Evolutionary conservation across 345 rosid genomes (phyloP).

Genomic region (Syzygium oleosum): DNA sequence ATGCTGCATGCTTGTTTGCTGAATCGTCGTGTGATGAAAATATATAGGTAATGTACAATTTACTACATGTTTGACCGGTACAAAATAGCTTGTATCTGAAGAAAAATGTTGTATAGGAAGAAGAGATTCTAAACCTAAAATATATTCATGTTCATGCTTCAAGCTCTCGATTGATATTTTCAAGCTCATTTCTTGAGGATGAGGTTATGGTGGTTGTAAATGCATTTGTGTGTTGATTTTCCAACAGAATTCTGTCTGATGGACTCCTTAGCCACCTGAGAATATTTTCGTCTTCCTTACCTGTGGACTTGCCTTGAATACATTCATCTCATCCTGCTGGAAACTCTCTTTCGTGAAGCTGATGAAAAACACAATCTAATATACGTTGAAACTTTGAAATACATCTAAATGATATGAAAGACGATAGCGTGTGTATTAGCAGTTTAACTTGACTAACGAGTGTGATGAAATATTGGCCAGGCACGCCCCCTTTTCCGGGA

Average conservation of each 20-base stretch:
- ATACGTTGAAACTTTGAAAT: neutral
- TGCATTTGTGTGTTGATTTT: neutral
- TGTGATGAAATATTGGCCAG: constrained; percentile 8
- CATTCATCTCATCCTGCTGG: neutral
- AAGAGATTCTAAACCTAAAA: neutral
- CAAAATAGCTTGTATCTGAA: neutral
- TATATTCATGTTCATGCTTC: neutral
- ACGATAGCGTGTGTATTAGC: neutral
- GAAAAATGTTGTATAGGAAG: neutral
- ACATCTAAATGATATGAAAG: neutral
- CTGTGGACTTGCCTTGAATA: neutral
- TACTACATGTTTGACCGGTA: neutral
- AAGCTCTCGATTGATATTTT: neutral
- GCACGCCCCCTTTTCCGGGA: constrained; percentile 40
- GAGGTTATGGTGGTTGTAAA: neutral
- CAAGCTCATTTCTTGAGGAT: neutral
- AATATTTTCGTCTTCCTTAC: neutral
- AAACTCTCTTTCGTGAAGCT: neutral
- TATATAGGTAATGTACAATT: neutral
- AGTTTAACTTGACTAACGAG: neutral
- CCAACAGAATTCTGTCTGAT: neutral
- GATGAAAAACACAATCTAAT: neutral
- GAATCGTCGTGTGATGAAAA: neutral
- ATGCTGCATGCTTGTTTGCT: neutral
- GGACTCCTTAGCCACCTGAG: neutral